A percentile compares a stretch with the other conserved stretches of the same genome.
Evolutionary conservation across 768 basidiomycete species (phyloP).

Genomic region (Cytidiella melzeri): DNA sequence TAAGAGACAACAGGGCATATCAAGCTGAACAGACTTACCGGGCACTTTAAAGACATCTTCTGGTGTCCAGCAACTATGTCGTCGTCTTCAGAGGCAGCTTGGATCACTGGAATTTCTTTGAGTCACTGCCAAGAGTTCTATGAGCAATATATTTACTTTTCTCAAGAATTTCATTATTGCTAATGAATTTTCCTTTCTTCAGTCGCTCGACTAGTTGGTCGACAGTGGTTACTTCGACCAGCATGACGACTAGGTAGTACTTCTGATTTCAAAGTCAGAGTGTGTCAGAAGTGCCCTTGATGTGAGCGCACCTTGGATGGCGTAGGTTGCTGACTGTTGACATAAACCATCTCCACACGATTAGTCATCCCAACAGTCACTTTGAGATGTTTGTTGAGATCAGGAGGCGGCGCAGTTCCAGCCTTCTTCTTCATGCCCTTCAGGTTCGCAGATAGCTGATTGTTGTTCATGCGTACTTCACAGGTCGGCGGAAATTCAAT

Average conservation of each 20-base stretch:
- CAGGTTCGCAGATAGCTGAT: constrained; percentile 63
- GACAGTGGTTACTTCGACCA: constrained; percentile 74
- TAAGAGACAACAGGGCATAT: neutral
- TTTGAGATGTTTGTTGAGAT: constrained; percentile 41
- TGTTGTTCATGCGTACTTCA: constrained; percentile 82
- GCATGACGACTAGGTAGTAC: constrained; percentile 79
- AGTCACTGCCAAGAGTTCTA: neutral
- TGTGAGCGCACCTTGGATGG: constrained; percentile 56
- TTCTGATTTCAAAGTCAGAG: constrained; percentile 47
- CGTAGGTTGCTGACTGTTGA: constrained; percentile 78
- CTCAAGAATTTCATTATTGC: constrained; percentile 55
- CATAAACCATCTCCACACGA: constrained; percentile 82
- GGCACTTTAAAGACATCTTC: constrained; percentile 90
- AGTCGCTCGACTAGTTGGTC: constrained; percentile 64
- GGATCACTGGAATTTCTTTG: constrained; percentile 41
- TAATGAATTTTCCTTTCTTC: constrained; percentile 59
- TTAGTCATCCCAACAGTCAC: constrained; percentile 47
- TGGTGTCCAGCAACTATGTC: constrained; percentile 89
- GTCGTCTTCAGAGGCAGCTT: constrained; percentile 56
- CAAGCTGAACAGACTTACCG: constrained; percentile 48
- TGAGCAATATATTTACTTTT: constrained; percentile 48
- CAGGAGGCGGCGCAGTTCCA: constrained; percentile 88
- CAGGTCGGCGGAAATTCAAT: constrained; percentile 90
- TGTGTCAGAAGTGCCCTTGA: constrained; percentile 1
- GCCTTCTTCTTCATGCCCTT: constrained; percentile 95